phyloP scores from a whole-genome alignment of 805 yeast genomes.

The Candida ficus region DNA sequence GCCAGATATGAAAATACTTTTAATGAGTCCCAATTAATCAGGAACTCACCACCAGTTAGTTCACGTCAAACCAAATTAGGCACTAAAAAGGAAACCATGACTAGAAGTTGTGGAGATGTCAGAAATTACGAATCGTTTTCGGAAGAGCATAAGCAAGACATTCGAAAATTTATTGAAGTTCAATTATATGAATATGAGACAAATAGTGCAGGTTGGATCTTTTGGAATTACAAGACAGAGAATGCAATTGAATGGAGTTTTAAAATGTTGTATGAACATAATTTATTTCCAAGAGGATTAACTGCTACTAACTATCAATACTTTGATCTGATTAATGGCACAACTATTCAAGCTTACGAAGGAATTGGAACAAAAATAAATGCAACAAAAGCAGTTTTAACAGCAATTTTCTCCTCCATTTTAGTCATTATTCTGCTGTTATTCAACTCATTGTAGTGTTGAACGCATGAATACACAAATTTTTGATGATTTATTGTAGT shows the following conservation, averaged over 20 bases:
- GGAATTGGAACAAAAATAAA: background rate
- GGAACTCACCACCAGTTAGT: conserved; percentile 8
- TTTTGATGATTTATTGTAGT: background rate
- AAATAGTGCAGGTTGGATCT: conserved; percentile 55
- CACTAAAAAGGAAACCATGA: conserved; percentile 1
- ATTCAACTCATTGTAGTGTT: too few species aligned
- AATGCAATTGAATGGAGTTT: conserved; percentile 65
- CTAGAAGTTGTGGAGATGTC: conserved; percentile 33
- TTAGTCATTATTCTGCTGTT: too few species aligned
- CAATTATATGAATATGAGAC: conserved; percentile 50
- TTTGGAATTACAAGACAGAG: conserved; percentile 72
- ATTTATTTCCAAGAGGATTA: conserved; percentile 60
- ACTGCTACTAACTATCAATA: conserved; percentile 43
- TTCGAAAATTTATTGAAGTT: conserved; percentile 53
- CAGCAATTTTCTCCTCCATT: too few species aligned
- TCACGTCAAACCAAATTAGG: background rate
- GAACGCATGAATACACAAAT: too few species aligned
- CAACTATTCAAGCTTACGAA: background rate
- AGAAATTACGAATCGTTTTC: conserved; percentile 39
- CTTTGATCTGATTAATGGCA: too few species aligned
- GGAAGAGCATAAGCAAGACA: conserved; percentile 33
- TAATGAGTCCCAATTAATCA: conserved; percentile 17
- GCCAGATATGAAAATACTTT: conserved; percentile 72
- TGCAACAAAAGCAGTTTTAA: too few species aligned
- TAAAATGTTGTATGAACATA: conserved; percentile 40